phyloP scores from a whole-genome alignment of 2,329 filamentous ascomycete genomes.

The Huntiella savannae region DNA sequence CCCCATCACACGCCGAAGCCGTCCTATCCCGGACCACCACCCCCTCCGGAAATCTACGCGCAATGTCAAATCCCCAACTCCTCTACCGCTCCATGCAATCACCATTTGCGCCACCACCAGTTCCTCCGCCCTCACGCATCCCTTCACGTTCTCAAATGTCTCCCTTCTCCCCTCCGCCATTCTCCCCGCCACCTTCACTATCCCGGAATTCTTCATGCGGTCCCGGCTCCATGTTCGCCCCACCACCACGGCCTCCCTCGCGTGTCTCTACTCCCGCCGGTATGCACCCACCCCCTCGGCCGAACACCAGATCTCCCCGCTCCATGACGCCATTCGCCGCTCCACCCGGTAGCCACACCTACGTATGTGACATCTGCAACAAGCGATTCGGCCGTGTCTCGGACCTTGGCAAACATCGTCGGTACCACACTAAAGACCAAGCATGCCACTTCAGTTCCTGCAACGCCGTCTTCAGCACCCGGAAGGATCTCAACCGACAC shows the following conservation, averaged over 20 bases:
- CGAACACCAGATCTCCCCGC: slow-evolving; percentile 1
- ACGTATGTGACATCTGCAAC: slow-evolving; percentile 7
- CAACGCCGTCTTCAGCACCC: slow-evolving; percentile 14
- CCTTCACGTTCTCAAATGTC: neutral
- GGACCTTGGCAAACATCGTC: slow-evolving; percentile 13
- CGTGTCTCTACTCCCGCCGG: neutral
- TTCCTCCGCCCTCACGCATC: neutral
- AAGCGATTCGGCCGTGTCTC: slow-evolving; percentile 9
- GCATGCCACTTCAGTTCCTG: slow-evolving; percentile 12
- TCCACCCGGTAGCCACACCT: slow-evolving; percentile 3
- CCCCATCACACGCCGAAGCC: slow-evolving; percentile 3
- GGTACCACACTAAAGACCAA: slow-evolving; percentile 15
- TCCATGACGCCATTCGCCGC: slow-evolving; percentile 4
- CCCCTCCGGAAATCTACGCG: neutral
- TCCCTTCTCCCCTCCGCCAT: neutral
- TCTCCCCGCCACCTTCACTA: neutral
- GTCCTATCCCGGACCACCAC: slow-evolving; percentile 1
- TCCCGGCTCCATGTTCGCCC: too few relatives aligned
- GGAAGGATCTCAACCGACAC: slow-evolving; percentile 16
- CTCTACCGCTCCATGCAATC: neutral
- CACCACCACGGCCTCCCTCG: neutral
- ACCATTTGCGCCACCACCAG: neutral
- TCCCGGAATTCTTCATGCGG: too few relatives aligned
- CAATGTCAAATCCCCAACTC: neutral
- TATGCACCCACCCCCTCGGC: neutral